Percentiles rank a stretch among this genome's conserved stretches.
These are phyloP conservation scores for Jasminum sambac DNA, from an alignment of 257 asterid species.

Conservation along the genomic window DNA sequence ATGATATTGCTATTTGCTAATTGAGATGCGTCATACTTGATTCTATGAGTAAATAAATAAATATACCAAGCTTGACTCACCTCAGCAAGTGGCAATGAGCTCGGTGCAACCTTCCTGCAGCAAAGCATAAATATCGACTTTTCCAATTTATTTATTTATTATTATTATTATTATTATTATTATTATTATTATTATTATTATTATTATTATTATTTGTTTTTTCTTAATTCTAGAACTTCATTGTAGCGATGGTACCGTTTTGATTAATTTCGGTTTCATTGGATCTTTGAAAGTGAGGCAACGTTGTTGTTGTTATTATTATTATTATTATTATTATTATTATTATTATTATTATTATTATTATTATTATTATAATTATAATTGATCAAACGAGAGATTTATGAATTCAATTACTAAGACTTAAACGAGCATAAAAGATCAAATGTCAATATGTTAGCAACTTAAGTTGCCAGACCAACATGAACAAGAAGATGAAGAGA, in stretches of 20 bases:
- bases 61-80: not conserved
- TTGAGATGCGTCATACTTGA: not conserved
- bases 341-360: too few relatives aligned
- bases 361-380: too few relatives aligned
- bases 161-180: too few relatives aligned
- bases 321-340: too few relatives aligned
- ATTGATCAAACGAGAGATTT: too few relatives aligned
- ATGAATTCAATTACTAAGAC: too few relatives aligned
- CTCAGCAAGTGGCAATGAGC: not conserved
- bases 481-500: slow-evolving; percentile 69
- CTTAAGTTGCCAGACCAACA: slow-evolving; percentile 66
- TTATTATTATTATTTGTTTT: not conserved
- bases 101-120: not conserved
- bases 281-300: not conserved
- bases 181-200: too few relatives aligned
- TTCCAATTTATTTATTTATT: too few relatives aligned
- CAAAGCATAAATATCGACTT: not conserved
- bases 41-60: not conserved
- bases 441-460: too few relatives aligned
- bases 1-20: not conserved
- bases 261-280: not conserved
- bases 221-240: not conserved
- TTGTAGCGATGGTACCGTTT: not conserved
- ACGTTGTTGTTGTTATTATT: too few relatives aligned
- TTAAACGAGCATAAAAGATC: too few relatives aligned